These are phyloP conservation scores for Metschnikowia borealis DNA, from an alignment of 805 yeast species.

Conservation along the genomic window DNA sequence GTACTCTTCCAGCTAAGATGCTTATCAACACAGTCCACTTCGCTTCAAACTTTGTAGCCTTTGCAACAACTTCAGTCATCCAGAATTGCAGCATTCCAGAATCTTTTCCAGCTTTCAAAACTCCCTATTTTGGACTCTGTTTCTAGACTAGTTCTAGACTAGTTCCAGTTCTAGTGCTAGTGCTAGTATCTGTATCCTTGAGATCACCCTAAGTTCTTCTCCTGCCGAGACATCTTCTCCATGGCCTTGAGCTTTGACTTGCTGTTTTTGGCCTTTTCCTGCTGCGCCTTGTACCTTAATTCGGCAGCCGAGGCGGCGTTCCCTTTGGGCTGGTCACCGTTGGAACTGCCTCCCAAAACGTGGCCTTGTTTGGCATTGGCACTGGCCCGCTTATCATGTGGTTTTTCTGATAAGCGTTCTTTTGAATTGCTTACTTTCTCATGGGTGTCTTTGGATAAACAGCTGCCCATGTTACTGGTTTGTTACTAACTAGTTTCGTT, in stretches of 20 bases:
- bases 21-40: too few relatives aligned
- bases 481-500: neutral
- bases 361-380: neutral
- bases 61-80: too few relatives aligned
- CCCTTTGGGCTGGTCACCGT: slow-evolving; percentile 14
- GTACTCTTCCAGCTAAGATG: too few relatives aligned
- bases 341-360: slow-evolving; percentile 1
- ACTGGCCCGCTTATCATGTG: too few relatives aligned
- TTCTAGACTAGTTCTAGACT: too few relatives aligned
- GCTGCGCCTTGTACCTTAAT: slow-evolving; percentile 26
- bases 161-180: too few relatives aligned
- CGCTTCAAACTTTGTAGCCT: too few relatives aligned
- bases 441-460: slow-evolving; percentile 14
- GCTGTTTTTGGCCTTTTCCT: slow-evolving; percentile 26
- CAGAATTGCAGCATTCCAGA: too few relatives aligned
- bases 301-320: slow-evolving; percentile 43
- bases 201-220: slow-evolving; percentile 18
- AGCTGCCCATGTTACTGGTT: slow-evolving; percentile 16
- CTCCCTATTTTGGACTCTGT: too few relatives aligned
- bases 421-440: neutral
- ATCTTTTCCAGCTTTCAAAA: too few relatives aligned
- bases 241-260: slow-evolving; percentile 28
- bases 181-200: too few relatives aligned
- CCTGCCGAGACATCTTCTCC: slow-evolving; percentile 27
- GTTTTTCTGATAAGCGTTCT: neutral